Conservation (phyloP, 352 stramenopile species). For the Pythium monospermum region DNA sequence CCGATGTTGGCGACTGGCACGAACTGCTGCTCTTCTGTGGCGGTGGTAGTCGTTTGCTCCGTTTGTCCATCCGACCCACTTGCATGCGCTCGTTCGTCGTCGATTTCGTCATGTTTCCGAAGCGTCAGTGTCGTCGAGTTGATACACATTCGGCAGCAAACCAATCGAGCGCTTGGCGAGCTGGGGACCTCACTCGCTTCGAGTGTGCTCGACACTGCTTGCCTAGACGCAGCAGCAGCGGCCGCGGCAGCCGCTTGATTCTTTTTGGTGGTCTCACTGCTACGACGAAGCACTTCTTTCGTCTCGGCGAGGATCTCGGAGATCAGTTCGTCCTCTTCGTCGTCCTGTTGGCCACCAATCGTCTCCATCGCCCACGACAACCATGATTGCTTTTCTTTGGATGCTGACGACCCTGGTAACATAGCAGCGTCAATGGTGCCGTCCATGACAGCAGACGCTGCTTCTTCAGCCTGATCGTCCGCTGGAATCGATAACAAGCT, state of each 20-base stretch:
- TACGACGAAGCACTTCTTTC: conserved; percentile 39
- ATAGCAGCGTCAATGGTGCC: too few species aligned
- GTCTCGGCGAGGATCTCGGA: conserved; percentile 67
- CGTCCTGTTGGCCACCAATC: conserved; percentile 39
- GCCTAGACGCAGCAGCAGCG: neutral
- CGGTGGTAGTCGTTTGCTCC: conserved; percentile 13
- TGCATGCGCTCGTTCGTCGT: conserved; percentile 10
- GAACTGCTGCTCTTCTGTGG: conserved; percentile 40
- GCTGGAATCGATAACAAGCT: too few species aligned
- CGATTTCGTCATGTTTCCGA: conserved; percentile 42
- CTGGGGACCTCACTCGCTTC: too few species aligned
- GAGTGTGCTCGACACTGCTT: neutral
- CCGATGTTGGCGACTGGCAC: conserved; percentile 82
- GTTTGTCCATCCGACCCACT: neutral
- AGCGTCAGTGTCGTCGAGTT: conserved; percentile 55
- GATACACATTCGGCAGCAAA: conserved; percentile 55
- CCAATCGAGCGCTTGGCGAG: neutral
- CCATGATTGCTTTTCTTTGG: conserved; percentile 35
- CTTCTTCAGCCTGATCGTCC: too few species aligned
- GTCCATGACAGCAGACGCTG: too few species aligned
- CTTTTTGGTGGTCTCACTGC: conserved; percentile 3
- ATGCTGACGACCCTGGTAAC: neutral
- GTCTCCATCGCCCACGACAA: conserved; percentile 69
- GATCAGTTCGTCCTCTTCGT: conserved; percentile 62
- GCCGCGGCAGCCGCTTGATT: conserved; percentile 7